These are phyloP conservation scores for Pterocarpus macrocarpus DNA, from an alignment of 306 rosid genomes.

Conservation along the genomic window DNA sequence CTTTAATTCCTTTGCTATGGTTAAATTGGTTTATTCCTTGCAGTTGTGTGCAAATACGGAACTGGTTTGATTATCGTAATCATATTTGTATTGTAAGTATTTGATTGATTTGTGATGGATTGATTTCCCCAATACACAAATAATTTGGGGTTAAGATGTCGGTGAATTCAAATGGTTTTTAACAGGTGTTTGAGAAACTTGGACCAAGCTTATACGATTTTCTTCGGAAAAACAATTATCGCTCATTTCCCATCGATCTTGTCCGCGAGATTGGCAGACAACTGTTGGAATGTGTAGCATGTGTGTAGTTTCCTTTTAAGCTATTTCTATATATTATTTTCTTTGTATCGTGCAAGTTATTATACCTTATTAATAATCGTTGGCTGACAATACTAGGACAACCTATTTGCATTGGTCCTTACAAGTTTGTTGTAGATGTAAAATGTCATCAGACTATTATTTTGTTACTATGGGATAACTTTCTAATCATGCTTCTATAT, in stretches of 20 bases:
- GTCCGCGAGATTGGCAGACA: conserved; percentile 99
- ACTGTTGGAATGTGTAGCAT: conserved; percentile 99
- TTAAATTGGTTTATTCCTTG: conserved; percentile 96
- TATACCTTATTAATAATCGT: neutral
- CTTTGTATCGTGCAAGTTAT: neutral
- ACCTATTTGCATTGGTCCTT: neutral
- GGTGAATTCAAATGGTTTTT: conserved; percentile 93
- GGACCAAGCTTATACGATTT: conserved; percentile 99
- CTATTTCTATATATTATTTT: conserved; percentile 7
- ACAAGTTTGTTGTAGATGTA: neutral
- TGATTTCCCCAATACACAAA: conserved; percentile 77
- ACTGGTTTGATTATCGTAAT: conserved; percentile 99
- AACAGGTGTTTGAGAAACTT: conserved; percentile 99
- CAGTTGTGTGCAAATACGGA: conserved; percentile 99
- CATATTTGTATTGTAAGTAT: conserved; percentile 99
- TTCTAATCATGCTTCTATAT: conserved; percentile 6
- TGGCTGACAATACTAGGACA: neutral
- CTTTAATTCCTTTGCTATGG: conserved; percentile 55
- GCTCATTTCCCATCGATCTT: conserved; percentile 99
- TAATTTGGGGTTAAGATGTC: conserved; percentile 74
- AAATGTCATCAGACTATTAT: neutral
- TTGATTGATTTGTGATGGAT: conserved; percentile 86
- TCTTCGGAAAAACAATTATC: conserved; percentile 99
- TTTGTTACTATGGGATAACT: neutral
- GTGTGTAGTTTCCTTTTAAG: conserved; percentile 77